These are phyloP conservation scores for Cryptomeria japonica DNA, from an alignment of 75 land plant species.

Conservation along the genomic window DNA sequence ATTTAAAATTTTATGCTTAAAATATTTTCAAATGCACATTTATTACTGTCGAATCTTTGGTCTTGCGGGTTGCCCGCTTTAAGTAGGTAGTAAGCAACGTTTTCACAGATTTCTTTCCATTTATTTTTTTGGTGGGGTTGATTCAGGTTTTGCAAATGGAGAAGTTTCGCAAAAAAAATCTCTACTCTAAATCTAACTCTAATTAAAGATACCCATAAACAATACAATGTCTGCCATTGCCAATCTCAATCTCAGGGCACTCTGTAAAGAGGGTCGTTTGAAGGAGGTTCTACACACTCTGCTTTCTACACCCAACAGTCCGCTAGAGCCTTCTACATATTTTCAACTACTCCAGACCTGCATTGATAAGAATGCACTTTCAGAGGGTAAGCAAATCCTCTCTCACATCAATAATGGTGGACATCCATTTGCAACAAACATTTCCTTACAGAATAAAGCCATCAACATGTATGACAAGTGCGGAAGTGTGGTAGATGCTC, in stretches of 20 bases:
- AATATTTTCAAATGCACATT: too few species aligned
- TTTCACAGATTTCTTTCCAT: too few species aligned
- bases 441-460: neutral
- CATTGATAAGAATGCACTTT: neutral
- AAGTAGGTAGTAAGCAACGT: too few species aligned
- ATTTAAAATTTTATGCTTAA: too few species aligned
- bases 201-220: neutral
- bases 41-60: too few species aligned
- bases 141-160: neutral
- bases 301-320: neutral
- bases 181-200: neutral
- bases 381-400: neutral
- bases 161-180: neutral
- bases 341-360: neutral
- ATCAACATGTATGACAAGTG: neutral
- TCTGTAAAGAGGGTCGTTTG: neutral
- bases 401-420: neutral
- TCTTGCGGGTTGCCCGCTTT: too few species aligned
- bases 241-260: neutral
- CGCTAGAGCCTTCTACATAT: neutral
- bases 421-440: neutral
- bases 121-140: neutral
- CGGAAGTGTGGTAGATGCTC: constrained; percentile 1
- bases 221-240: neutral
- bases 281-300: neutral